These are phyloP conservation scores for Scortechinia acanthostroma DNA, from an alignment of 2,329 filamentous ascomycete species.

Conservation along the genomic window DNA sequence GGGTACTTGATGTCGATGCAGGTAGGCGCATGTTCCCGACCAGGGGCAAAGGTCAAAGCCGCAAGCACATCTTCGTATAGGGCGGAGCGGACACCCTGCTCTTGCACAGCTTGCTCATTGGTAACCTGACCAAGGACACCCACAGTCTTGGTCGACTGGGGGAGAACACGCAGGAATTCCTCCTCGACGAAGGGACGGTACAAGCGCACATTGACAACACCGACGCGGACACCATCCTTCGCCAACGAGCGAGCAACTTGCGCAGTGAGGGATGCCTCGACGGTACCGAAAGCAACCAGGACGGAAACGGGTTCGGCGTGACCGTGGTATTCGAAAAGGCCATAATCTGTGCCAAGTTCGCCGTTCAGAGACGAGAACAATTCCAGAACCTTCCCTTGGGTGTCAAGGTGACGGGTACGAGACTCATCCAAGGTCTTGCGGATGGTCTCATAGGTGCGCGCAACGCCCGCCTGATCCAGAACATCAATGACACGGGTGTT, in stretches of 20 bases:
- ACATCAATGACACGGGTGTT: conserved; percentile 76
- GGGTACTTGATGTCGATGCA: conserved; percentile 87
- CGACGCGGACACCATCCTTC: conserved; percentile 69
- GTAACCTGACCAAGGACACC: conserved; percentile 84
- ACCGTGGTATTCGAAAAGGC: conserved; percentile 88
- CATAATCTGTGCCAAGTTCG: conserved; percentile 88
- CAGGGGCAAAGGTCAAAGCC: conserved; percentile 71
- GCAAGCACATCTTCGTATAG: conserved; percentile 89
- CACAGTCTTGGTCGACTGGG: conserved; percentile 67
- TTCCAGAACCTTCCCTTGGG: conserved; percentile 65
- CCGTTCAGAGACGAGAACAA: conserved; percentile 73
- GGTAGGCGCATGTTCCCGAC: conserved; percentile 51
- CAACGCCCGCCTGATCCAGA: conserved; percentile 65
- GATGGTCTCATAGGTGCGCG: conserved; percentile 62
- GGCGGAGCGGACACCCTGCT: conserved; percentile 72
- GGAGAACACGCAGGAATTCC: conserved; percentile 77
- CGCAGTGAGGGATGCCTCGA: conserved; percentile 78
- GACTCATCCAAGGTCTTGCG: conserved; percentile 46
- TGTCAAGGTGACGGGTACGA: conserved; percentile 64
- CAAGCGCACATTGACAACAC: conserved; percentile 82
- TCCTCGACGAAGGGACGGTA: conserved; percentile 95
- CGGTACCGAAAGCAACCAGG: conserved; percentile 84
- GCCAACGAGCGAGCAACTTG: conserved; percentile 73
- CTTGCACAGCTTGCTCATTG: conserved; percentile 65
- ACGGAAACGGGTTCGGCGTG: conserved; percentile 75